Conservation (phyloP, 2,329 filamentous ascomycete genomes). For the Lasiodiplodia sp. region DNA sequence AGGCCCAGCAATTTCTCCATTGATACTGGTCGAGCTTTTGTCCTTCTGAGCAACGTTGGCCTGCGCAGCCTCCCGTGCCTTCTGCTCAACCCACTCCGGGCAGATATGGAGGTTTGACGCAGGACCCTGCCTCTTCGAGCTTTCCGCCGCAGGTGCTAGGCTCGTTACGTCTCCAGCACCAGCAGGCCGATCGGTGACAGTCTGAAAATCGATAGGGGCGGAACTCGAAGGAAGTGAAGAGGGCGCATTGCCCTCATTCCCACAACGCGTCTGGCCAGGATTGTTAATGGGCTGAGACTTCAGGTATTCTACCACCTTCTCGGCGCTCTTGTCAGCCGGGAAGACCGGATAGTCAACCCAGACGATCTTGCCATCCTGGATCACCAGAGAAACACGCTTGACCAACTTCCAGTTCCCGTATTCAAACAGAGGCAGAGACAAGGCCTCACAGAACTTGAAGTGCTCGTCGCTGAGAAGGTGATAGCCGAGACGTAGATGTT, state of each 20-base stretch:
- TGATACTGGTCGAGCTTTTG: not conserved
- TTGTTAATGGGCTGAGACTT: slow-evolving; percentile 9
- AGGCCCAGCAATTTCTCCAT: not conserved
- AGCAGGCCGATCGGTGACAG: not conserved
- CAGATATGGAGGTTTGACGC: slow-evolving; percentile 12
- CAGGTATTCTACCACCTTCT: slow-evolving; percentile 45
- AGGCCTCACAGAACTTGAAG: slow-evolving; percentile 41
- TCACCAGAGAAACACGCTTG: slow-evolving; percentile 49
- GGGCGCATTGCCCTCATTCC: not conserved
- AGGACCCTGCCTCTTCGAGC: not conserved
- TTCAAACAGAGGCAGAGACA: slow-evolving; percentile 50
- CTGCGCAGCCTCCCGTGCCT: not conserved
- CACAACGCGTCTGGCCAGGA: not conserved
- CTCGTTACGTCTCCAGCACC: not conserved
- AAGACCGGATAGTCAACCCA: slow-evolving; percentile 55
- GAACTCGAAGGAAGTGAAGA: not conserved
- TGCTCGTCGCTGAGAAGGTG: slow-evolving; percentile 52
- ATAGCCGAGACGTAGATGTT: slow-evolving; percentile 49
- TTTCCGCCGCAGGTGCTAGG: not conserved
- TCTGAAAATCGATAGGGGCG: not conserved
- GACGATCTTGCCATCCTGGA: slow-evolving; percentile 49
- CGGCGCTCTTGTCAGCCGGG: slow-evolving; percentile 50
- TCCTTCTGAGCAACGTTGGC: not conserved
- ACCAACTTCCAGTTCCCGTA: slow-evolving; percentile 47
- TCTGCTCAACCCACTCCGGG: slow-evolving; percentile 1